Base-by-base conservation (phyloP, 2,329 filamentous ascomycete genomes). In the Cordyceps farinosa region DNA sequence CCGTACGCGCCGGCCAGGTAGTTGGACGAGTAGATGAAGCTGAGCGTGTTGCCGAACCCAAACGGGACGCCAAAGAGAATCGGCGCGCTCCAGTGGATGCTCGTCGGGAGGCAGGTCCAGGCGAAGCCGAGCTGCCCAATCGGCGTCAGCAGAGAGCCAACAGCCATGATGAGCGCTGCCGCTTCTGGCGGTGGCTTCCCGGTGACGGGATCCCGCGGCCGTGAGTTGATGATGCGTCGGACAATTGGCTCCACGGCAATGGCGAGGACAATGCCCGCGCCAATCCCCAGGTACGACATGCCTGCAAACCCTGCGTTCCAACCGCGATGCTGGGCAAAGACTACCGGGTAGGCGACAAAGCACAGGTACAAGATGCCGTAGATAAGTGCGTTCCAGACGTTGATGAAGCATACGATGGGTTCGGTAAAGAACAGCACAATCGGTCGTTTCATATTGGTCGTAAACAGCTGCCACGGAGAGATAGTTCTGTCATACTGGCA, bases 331-430 rank as follows among this genome's bases (percentile, higher is more conserved):
- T 89, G 80, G 11, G 82, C 80, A 75, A 95, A 97, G 64, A 96
- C 89, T 64, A 96, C 89, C 0, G 92, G 92, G 73, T 96, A 96
- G 13, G 91, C 91, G 17, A 96, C 89, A 77, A 97, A 97, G 76
- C 91, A 96, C 38, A 97, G 86, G 71, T 95, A 95, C 1, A 97
- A 80, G 47, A 96, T 92, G 22, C 87, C 90, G 73, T 97, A 97
- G 42, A 96, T 86, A 52, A 27, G 22, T 17, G 62, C 80, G 69
- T 70, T 89, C 88, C 90, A 86, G 17, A 84, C 70, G 64, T 86
- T 86, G 69, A 93, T 85, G 68, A 87, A 88, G 84, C 85, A 87
- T 51, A 88, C 69, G 62, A 97, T 97, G 0, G 92, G 93, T 69
- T 97, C 93, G 0, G 87, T 91, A 51, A 89, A 83, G 17, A 88